Base-by-base conservation (phyloP, 371 early-diverging fungal species). In the Mucor indicus region DNA sequence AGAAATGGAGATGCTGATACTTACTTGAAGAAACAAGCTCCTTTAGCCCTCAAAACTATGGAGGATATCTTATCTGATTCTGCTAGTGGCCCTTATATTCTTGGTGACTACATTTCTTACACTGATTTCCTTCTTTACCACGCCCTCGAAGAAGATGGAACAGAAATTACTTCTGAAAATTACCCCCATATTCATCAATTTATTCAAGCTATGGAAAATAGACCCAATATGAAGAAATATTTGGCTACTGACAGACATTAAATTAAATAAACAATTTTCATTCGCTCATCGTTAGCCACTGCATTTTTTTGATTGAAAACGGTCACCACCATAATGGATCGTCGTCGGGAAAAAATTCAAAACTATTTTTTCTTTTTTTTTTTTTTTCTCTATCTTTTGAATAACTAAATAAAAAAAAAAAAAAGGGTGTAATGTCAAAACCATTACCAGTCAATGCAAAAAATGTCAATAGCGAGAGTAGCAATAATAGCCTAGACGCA, bases 61-160 rank as follows among this genome's bases (percentile, higher is more conserved):
- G 43, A 48, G 10, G 16, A 17, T 38, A 67, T 17, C 15, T 36
- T 19, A 15, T 52, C 53, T 15, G 37, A 32, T 15, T 24, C 24
- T 2, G 17, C n/a, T 8, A 35, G 37, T 9, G 67, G 67, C 0
- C 63, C 67, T 30, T 67, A 53, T 41, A 9, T 57, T 2, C 38
- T 63, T 12, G 67, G 63, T 27, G 44, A 61, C 13, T 17, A 50
- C 25, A 59, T 62, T 15, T 30, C 60, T n/a, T 67, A 67, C 29
- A 51, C 48, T 17, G 67, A 67, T 27, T 67, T 67, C 38, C 13
- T 53, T 4, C 25, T 67, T 3, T 67, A 47, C 23, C 57, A 56
- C 19, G 38, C 31, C 10, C 15, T 62, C 9, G 54, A 56, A 17
- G 56, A 59, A 15, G 57, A 53, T 32, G 38, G 35, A 4, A 30